Evolutionary conservation across 2,329 filamentous ascomycete species (phyloP).

Genomic region (Penicillium sp.): DNA sequence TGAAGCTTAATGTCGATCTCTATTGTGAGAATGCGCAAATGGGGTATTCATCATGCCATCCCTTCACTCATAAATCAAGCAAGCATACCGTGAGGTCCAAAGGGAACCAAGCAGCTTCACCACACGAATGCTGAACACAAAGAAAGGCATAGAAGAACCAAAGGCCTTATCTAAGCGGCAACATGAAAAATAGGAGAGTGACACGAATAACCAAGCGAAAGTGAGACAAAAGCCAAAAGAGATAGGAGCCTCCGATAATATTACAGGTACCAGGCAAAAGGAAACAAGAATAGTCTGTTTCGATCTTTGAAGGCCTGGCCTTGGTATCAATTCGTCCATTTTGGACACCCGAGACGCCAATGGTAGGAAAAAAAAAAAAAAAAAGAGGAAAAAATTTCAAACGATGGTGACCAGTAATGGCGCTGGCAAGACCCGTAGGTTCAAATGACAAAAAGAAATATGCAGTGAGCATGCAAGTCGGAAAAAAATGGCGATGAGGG

Average conservation of each 20-base stretch:
- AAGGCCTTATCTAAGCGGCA: constrained; percentile 12
- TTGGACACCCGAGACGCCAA: constrained; percentile 31
- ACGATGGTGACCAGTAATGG: neutral
- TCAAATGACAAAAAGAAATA: constrained; percentile 5
- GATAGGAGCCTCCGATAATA: constrained; percentile 28
- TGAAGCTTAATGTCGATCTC: constrained; percentile 17
- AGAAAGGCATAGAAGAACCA: constrained; percentile 2
- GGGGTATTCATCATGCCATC: constrained; percentile 23
- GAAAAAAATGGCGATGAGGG: constrained; percentile 24
- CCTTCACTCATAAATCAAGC: constrained; percentile 9
- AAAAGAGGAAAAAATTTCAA: constrained; percentile 5
- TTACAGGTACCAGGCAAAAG: constrained; percentile 33
- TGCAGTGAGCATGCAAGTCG: constrained; percentile 13
- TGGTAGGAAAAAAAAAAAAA: constrained; percentile 18
- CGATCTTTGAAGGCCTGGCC: constrained; percentile 13
- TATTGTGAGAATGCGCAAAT: constrained; percentile 21
- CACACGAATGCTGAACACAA: constrained; percentile 10
- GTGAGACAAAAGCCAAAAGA: constrained; percentile 6
- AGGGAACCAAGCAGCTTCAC: constrained; percentile 2
- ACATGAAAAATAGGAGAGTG: constrained; percentile 6
- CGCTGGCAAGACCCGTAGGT: neutral
- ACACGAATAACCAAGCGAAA: constrained; percentile 14
- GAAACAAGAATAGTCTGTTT: constrained; percentile 3
- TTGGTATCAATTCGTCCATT: constrained; percentile 21
- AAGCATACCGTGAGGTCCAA: constrained; percentile 3